Base-by-base conservation (phyloP, 306 rosid species). In the Sicyos edulis region DNA sequence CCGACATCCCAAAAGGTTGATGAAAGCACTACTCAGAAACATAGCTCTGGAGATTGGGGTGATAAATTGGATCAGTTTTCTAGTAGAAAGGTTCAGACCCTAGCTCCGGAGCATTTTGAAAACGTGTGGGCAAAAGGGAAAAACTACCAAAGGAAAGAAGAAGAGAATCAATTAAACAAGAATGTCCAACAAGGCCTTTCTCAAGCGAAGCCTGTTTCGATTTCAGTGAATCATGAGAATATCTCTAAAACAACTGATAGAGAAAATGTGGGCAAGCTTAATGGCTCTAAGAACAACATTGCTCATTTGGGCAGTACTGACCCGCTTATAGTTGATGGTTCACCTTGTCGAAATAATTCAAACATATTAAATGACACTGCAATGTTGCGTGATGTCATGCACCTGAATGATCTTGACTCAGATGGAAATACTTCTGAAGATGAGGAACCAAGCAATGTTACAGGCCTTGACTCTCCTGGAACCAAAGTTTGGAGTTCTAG, bases 51-150 rank as follows among this genome's bases (percentile, higher is more conserved):
- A 85, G 97, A 91, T 84, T 95, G 96, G 97, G 96, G 99, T 72
- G 86, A 91, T 73, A 87, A 87, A 83, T 80, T 95, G 77, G 99
- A 95, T 79, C 78, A 81, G 56, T 54, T 95, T 53, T 91, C 99
- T 80, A 87, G 80, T 61, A 87, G 99, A 81, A 91, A 95, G 88
- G 85, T 86, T 68, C 85, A 82, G 80, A 90, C 96, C 75, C 88
- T 95, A 83, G 95, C 99, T 81, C 99, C 99, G 14, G 99, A 95
- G 79, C 87, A 95, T 82, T 83, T 95, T 73, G 97, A 95, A 61
- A 95, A 91, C 80, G 72, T 91, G 85, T 95, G 99, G 99, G 75
- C 96, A 16, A 95, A 89, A 75, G 99, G 97, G 64, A 89, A 82
- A 82, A 76, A 91, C 82, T 91, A 89, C 82, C 80, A 62, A 84